Evolutionary conservation across 2,329 filamentous ascomycete genomes (phyloP).

Genomic region (Scleromitrula shiraiana): DNA sequence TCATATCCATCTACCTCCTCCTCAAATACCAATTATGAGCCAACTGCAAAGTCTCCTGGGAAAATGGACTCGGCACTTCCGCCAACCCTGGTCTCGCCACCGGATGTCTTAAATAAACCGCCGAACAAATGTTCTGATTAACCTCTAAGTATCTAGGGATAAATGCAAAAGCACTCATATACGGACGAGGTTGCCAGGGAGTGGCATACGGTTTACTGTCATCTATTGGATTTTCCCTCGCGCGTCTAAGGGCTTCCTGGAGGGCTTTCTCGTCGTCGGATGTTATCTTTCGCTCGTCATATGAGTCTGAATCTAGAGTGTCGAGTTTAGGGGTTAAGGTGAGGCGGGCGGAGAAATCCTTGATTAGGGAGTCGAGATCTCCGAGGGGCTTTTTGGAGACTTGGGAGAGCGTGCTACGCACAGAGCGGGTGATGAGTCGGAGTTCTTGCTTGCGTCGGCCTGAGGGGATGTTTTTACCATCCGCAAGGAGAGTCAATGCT

Average conservation of each 20-base stretch:
- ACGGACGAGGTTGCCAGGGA: constrained; percentile 80
- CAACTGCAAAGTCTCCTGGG: constrained; percentile 60
- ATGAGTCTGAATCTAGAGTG: constrained; percentile 15
- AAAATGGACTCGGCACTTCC: constrained; percentile 81
- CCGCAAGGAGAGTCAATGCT: background rate
- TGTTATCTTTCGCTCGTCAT: background rate
- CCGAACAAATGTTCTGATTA: constrained; percentile 93
- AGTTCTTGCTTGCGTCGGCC: constrained; percentile 11
- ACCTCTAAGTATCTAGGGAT: constrained; percentile 94
- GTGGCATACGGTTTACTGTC: constrained; percentile 75
- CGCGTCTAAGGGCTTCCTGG: constrained; percentile 18
- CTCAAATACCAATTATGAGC: constrained; percentile 90
- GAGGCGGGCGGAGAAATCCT: background rate
- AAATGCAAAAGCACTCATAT: constrained; percentile 88
- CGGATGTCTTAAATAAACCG: constrained; percentile 89
- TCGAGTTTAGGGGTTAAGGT: background rate
- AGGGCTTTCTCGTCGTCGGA: constrained; percentile 13
- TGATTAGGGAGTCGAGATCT: background rate
- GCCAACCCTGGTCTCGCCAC: constrained; percentile 74
- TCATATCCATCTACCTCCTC: constrained; percentile 25
- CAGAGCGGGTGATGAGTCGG: constrained; percentile 3
- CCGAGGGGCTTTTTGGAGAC: background rate
- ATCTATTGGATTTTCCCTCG: constrained; percentile 70
- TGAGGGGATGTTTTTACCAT: constrained; percentile 3
- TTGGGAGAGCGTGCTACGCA: background rate